phyloP scores from a whole-genome alignment of 2,329 filamentous ascomycete genomes.

The Pyrenochaeta sp. region DNA sequence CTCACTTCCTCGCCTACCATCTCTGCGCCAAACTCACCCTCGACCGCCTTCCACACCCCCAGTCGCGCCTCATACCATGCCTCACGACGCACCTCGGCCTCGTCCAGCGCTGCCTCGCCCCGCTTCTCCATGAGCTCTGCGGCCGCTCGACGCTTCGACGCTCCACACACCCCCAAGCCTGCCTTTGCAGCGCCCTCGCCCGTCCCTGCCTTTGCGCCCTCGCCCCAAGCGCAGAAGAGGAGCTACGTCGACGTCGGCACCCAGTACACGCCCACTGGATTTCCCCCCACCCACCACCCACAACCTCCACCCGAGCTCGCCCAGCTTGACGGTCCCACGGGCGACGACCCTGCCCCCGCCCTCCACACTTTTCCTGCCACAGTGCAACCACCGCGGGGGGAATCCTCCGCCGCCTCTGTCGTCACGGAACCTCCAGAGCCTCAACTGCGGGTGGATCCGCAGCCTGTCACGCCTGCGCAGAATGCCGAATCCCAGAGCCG shows the following conservation, averaged over 20 bases:
- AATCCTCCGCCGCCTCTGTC: slow-evolving; percentile 39
- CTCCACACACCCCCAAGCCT: slow-evolving; percentile 29
- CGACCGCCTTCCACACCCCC: slow-evolving; percentile 43
- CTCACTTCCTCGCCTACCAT: slow-evolving; percentile 48
- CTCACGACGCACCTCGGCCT: slow-evolving; percentile 39
- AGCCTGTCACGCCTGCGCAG: slow-evolving; percentile 29
- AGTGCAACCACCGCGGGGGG: slow-evolving; percentile 35
- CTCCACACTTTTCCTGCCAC: slow-evolving; percentile 23
- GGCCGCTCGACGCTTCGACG: slow-evolving; percentile 37
- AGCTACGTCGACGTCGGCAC: slow-evolving; percentile 59
- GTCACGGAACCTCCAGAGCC: slow-evolving; percentile 47
- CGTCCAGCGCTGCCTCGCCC: slow-evolving; percentile 40
- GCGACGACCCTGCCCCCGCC: slow-evolving; percentile 9
- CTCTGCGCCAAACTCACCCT: slow-evolving; percentile 47
- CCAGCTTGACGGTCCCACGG: not conserved
- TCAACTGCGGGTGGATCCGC: slow-evolving; percentile 43
- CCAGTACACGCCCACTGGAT: slow-evolving; percentile 62
- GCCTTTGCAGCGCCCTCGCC: slow-evolving; percentile 32
- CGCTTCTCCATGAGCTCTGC: slow-evolving; percentile 43
- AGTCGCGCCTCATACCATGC: slow-evolving; percentile 42
- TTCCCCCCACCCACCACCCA: slow-evolving; percentile 52
- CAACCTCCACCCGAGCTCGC: slow-evolving; percentile 9
- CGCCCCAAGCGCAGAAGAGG: slow-evolving; percentile 38
- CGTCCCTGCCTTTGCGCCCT: slow-evolving; percentile 27
- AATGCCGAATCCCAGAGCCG: slow-evolving; percentile 19